Percentiles rank a stretch among this genome's conserved stretches.
Evolutionary conservation across 2,329 filamentous ascomycete genomes (phyloP).

Genomic region (Rosellinia necatrix): DNA sequence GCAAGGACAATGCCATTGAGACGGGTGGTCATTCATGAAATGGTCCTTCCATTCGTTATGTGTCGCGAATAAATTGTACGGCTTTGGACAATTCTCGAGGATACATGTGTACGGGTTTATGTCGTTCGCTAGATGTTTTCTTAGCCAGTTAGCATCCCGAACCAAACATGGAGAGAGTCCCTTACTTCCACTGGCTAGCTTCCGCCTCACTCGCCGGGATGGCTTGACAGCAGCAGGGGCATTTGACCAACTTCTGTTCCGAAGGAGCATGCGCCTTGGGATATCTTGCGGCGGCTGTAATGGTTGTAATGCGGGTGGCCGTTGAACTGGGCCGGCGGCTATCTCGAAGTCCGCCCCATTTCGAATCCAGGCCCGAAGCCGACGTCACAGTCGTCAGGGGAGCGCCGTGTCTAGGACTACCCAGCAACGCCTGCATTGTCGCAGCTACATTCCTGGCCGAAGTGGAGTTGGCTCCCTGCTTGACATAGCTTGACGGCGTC

Average conservation of each 20-base stretch:
- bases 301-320: conserved; percentile 2
- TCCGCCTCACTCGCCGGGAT: neutral
- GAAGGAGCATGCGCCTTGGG: conserved; percentile 1
- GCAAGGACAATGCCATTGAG: conserved; percentile 6
- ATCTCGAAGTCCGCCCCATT: conserved; percentile 5
- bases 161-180: neutral
- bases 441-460: neutral
- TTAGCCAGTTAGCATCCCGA: conserved; percentile 1
- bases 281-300: conserved; percentile 3
- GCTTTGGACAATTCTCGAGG: conserved; percentile 6
- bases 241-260: conserved; percentile 7
- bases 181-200: conserved; percentile 9
- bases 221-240: conserved; percentile 11
- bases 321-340: conserved; percentile 1
- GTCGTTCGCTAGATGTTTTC: conserved; percentile 4
- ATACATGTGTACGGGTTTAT: conserved; percentile 9
- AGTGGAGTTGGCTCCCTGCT: neutral
- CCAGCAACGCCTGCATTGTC: neutral
- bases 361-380: conserved; percentile 6
- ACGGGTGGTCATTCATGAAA: conserved; percentile 6
- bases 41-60: conserved; percentile 8
- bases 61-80: conserved; percentile 4
- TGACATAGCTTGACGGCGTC: neutral
- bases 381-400: neutral
- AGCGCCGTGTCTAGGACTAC: neutral